These are phyloP conservation scores for Fusarium coffeatum DNA, from an alignment of 2,329 filamentous ascomycete genomes.

Conservation along the genomic window DNA sequence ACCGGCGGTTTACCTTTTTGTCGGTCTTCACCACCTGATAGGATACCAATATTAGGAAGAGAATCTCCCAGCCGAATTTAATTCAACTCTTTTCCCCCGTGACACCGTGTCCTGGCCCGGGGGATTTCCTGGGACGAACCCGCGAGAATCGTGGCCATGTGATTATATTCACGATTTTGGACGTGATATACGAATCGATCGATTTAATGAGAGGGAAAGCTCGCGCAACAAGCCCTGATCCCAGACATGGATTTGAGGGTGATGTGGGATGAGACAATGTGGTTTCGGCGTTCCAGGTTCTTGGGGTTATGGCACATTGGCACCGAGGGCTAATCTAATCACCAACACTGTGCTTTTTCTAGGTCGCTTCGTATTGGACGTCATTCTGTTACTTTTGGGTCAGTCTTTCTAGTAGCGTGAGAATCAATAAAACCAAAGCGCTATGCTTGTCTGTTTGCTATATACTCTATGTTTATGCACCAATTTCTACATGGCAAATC, in stretches of 20 bases:
- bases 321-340: constrained; percentile 41
- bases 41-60: constrained; percentile 40
- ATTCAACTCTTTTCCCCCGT: constrained; percentile 15
- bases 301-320: constrained; percentile 36
- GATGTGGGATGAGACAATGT: constrained; percentile 38
- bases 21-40: constrained; percentile 35
- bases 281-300: constrained; percentile 45
- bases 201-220: constrained; percentile 8
- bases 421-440: constrained; percentile 40
- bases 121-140: constrained; percentile 6
- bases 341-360: constrained; percentile 33
- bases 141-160: constrained; percentile 20
- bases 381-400: constrained; percentile 32
- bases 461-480: background rate
- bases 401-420: constrained; percentile 45
- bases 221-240: constrained; percentile 2
- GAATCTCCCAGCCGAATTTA: constrained; percentile 17
- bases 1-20: constrained; percentile 28
- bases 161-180: constrained; percentile 30
- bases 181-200: constrained; percentile 28
- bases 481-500: background rate
- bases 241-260: constrained; percentile 19
- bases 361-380: constrained; percentile 29
- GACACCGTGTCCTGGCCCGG: constrained; percentile 9
- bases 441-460: constrained; percentile 23